phyloP scores from a whole-genome alignment of 345 rosid species.

The Ceriops zippeliana region DNA sequence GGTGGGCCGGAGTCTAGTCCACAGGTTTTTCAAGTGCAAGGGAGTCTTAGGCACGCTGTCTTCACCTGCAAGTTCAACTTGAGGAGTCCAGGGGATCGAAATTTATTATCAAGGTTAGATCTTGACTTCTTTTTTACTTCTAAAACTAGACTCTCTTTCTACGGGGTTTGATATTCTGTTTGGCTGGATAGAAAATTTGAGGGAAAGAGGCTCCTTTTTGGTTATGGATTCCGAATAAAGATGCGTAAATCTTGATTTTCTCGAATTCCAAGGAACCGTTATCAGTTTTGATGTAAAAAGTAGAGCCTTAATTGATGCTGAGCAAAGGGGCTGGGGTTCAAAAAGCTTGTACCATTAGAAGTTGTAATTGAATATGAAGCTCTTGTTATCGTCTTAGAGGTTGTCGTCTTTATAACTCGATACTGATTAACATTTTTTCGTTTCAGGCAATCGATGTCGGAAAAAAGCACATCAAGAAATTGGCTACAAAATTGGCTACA shows the following conservation, averaged over 20 bases:
- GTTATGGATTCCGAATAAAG: neutral
- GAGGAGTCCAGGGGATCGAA: constrained; percentile 56
- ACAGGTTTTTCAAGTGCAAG: constrained; percentile 90
- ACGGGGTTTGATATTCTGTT: neutral
- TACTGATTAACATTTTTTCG: constrained; percentile 1
- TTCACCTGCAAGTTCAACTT: constrained; percentile 92
- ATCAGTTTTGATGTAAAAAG: too few species aligned
- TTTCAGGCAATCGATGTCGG: constrained; percentile 53
- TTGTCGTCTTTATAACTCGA: too few species aligned
- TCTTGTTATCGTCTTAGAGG: neutral
- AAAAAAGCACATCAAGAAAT: constrained; percentile 38
- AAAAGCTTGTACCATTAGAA: neutral
- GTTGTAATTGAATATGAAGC: neutral
- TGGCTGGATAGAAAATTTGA: constrained; percentile 7
- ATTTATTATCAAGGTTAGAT: constrained; percentile 54
- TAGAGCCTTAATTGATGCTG: too few species aligned
- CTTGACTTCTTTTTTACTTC: neutral
- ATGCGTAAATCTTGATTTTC: neutral
- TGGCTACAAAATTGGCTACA: constrained; percentile 49
- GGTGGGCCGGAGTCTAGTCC: constrained; percentile 97
- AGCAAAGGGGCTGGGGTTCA: too few species aligned
- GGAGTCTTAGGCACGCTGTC: constrained; percentile 77
- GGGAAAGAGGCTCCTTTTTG: neutral
- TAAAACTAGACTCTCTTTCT: neutral
- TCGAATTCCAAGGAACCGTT: neutral